Evolutionary conservation across 495 filamentous ascomycete genomes (phyloP).

Genomic region (Tuber melanosporum): DNA sequence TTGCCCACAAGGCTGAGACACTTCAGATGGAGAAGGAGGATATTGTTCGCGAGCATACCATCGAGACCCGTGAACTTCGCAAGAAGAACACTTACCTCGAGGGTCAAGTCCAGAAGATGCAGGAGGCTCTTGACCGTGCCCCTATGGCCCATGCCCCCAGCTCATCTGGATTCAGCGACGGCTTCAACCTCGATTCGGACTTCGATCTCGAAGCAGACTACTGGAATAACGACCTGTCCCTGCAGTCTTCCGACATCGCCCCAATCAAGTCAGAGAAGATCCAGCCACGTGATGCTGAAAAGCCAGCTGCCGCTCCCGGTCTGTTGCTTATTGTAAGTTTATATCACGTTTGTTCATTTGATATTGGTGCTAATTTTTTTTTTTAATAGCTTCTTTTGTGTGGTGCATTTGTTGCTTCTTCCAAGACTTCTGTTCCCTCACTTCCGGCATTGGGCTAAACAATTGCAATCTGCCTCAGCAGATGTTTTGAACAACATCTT

Average conservation of each 20-base stretch:
- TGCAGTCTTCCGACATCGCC: slow-evolving; percentile 49
- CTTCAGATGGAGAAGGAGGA: slow-evolving; percentile 86
- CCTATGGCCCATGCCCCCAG: slow-evolving; percentile 36
- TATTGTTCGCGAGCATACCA: slow-evolving; percentile 77
- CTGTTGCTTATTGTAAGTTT: slow-evolving; percentile 53
- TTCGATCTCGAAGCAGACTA: slow-evolving; percentile 38
- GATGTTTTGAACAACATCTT: slow-evolving; percentile 81
- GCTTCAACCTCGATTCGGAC: slow-evolving; percentile 50
- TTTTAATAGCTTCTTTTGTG: slow-evolving; percentile 70
- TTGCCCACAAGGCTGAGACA: slow-evolving; percentile 66
- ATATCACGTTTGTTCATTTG: neutral
- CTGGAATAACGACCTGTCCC: slow-evolving; percentile 38
- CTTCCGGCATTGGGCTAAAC: slow-evolving; percentile 83
- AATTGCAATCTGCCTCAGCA: slow-evolving; percentile 86
- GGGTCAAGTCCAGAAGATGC: slow-evolving; percentile 73
- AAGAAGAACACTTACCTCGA: slow-evolving; percentile 89
- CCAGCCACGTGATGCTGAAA: slow-evolving; percentile 53
- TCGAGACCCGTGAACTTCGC: slow-evolving; percentile 88
- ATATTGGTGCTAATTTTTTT: slow-evolving; percentile 34
- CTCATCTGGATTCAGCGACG: slow-evolving; percentile 46
- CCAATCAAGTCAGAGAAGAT: slow-evolving; percentile 54
- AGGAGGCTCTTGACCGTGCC: slow-evolving; percentile 51
- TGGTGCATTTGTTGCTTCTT: slow-evolving; percentile 88
- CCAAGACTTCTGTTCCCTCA: slow-evolving; percentile 57
- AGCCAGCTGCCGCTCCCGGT: slow-evolving; percentile 58